Conservation (phyloP, 2,329 filamentous ascomycete genomes). For the Daldinia sp. region DNA sequence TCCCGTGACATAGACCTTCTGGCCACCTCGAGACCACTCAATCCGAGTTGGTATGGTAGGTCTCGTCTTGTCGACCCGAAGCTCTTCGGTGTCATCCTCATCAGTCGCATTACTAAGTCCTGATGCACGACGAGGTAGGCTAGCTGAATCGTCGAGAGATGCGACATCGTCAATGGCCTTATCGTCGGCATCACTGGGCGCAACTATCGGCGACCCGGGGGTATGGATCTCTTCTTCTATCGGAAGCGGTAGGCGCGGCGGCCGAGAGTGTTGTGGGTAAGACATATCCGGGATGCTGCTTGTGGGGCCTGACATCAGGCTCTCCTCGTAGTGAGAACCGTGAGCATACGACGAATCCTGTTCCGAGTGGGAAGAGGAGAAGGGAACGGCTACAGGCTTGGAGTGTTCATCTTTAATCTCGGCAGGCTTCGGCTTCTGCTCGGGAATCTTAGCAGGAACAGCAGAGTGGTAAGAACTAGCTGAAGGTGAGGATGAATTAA, state of each 20-base stretch:
- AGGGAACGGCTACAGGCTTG: slow-evolving; percentile 67
- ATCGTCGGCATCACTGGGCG: slow-evolving; percentile 68
- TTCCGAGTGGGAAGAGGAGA: slow-evolving; percentile 44
- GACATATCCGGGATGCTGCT: slow-evolving; percentile 70
- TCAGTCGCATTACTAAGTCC: slow-evolving; percentile 72
- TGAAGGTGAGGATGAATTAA: slow-evolving; percentile 56
- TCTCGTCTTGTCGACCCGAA: slow-evolving; percentile 76
- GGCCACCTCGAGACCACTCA: slow-evolving; percentile 83
- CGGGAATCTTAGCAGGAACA: slow-evolving; percentile 40
- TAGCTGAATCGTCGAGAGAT: slow-evolving; percentile 57
- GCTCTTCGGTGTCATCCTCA: slow-evolving; percentile 80
- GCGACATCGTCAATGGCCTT: slow-evolving; percentile 60
- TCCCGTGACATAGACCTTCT: slow-evolving; percentile 95
- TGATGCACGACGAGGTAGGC: slow-evolving; percentile 63
- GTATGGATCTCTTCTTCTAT: slow-evolving; percentile 92
- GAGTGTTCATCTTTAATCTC: slow-evolving; percentile 53
- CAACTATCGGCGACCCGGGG: slow-evolving; percentile 88
- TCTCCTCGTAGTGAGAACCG: slow-evolving; percentile 49
- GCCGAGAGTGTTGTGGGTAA: slow-evolving; percentile 68
- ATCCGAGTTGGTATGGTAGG: slow-evolving; percentile 84
- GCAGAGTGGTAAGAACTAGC: slow-evolving; percentile 45
- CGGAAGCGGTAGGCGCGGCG: slow-evolving; percentile 87
- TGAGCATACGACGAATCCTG: slow-evolving; percentile 44
- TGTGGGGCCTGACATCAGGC: slow-evolving; percentile 56
- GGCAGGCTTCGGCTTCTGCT: slow-evolving; percentile 47